phyloP scores from a whole-genome alignment of 2,329 filamentous ascomycete genomes.

The Apiospora arundinis region DNA sequence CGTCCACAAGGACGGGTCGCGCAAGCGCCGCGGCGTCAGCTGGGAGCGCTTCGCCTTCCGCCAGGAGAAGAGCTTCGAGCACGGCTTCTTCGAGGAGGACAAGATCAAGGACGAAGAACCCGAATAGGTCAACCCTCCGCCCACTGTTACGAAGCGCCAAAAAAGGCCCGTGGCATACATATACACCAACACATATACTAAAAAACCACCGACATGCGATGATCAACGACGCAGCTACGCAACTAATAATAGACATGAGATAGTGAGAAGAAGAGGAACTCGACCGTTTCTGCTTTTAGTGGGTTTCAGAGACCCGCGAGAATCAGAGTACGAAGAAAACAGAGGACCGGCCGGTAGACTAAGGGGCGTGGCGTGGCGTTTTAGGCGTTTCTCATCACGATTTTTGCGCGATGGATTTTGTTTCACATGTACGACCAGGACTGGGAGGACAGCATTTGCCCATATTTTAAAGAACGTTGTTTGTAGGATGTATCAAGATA shows the following conservation, averaged over 20 bases:
- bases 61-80: conserved; percentile 33
- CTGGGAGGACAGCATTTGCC: background rate
- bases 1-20: conserved; percentile 27
- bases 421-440: background rate
- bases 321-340: background rate
- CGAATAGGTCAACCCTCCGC: background rate
- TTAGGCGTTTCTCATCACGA: background rate
- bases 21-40: conserved; percentile 35
- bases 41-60: conserved; percentile 35
- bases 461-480: background rate
- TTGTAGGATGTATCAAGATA: background rate
- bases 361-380: conserved; percentile 1
- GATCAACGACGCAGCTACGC: background rate
- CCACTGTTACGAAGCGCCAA: too few species aligned
- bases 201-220: background rate
- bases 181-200: background rate
- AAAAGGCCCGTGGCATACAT: background rate
- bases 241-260: background rate
- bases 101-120: conserved; percentile 23
- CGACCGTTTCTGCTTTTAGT: background rate
- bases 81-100: conserved; percentile 32
- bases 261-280: background rate
- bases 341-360: background rate
- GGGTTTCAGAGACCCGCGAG: background rate
- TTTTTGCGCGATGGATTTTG: background rate